Base-by-base conservation (phyloP, 441 rosid genomes). In the Kokia cookei region DNA sequence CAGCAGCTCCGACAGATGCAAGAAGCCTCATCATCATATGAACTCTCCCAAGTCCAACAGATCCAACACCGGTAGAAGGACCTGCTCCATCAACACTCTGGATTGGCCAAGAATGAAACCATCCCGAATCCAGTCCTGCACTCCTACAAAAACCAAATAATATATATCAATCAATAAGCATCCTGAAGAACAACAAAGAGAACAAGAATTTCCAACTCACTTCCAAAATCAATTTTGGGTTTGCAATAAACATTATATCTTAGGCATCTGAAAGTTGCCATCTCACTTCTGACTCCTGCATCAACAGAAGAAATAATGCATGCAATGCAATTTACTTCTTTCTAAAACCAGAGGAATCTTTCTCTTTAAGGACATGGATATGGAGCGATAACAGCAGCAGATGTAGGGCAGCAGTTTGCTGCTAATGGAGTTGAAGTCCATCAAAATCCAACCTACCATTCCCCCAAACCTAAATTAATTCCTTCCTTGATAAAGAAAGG, bases 11-110 rank as follows among this genome's bases (percentile, higher is more conserved):
- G 50, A 96, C 93, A 74, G 97, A 90, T 76, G 99, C 97, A 72
- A 96, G 93, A 82, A 93, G 98, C 83, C 98, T 92, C 99, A 96
- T 92, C 97, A 96, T 88, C 98, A 91, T 87, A 88, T 96, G 97
- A 79, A 96, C 97, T 77, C 97, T 82, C 53, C 93, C 91, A 72
- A 93, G 70, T 66, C 98, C 97, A 79, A 81, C 97, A 7, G 99
- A 76, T 86, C 97, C 84, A 72, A 76, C 81, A 22, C 87, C 84
- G 13, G 85, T 90, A 24, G 99, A 93, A 75, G 99, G 94, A 75
- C 98, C 97, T 29, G 97, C 97, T 42, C 90, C 94, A 81, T 96
- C 98, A 57, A 82, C 79, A 78, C 91, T 88, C 76, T 90, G 97
- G 83, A 78, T 80, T 55, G 92, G 91, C 97, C 93, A 96, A 79